These are phyloP conservation scores for Xylaria bambusicola DNA, from an alignment of 495 filamentous ascomycete genomes.

Conservation along the genomic window DNA sequence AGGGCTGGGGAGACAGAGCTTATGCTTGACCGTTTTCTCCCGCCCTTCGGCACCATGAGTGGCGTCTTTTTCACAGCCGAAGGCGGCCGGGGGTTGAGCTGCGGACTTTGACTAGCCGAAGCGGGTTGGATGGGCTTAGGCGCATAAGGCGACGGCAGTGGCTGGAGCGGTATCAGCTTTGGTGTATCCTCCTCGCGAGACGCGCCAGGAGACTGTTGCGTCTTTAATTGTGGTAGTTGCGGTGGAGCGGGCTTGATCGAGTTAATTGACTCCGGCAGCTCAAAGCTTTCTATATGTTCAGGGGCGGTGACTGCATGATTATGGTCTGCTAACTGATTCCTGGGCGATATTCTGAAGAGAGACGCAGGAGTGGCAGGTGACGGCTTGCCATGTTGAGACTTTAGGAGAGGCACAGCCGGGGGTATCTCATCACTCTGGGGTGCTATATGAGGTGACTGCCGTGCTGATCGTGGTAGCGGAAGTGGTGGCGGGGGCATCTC, in stretches of 20 bases:
- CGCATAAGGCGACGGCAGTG: slow-evolving; percentile 50
- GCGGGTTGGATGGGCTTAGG: slow-evolving; percentile 40
- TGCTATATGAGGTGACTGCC: slow-evolving; percentile 51
- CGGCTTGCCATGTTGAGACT: slow-evolving; percentile 36
- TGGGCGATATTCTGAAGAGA: slow-evolving; percentile 68
- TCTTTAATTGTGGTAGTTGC: slow-evolving; percentile 48
- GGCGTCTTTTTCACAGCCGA: slow-evolving; percentile 47
- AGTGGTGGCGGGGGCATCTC: slow-evolving; percentile 62
- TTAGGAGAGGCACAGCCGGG: slow-evolving; percentile 20
- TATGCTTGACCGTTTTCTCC: slow-evolving; percentile 74
- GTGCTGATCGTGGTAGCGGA: slow-evolving; percentile 49
- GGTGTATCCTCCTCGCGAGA: slow-evolving; percentile 33
- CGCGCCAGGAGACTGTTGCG: slow-evolving; percentile 38
- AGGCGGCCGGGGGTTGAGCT: slow-evolving; percentile 40
- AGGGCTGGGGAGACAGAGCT: slow-evolving; percentile 82
- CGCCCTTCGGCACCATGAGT: slow-evolving; percentile 43
- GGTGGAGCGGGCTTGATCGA: slow-evolving; percentile 36
- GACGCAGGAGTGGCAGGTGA: slow-evolving; percentile 80
- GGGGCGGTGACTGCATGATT: slow-evolving; percentile 44
- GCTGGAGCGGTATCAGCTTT: slow-evolving; percentile 41
- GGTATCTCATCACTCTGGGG: slow-evolving; percentile 37
- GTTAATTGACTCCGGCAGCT: slow-evolving; percentile 65
- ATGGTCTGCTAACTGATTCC: slow-evolving; percentile 33
- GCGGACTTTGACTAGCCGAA: slow-evolving; percentile 57
- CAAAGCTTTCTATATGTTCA: slow-evolving; percentile 67